Evolutionary conservation across 78 protist genomes (phyloP), one percentile per base, ranked within the genome.

Genomic region (Dictyostelium firmibasis): DNA sequence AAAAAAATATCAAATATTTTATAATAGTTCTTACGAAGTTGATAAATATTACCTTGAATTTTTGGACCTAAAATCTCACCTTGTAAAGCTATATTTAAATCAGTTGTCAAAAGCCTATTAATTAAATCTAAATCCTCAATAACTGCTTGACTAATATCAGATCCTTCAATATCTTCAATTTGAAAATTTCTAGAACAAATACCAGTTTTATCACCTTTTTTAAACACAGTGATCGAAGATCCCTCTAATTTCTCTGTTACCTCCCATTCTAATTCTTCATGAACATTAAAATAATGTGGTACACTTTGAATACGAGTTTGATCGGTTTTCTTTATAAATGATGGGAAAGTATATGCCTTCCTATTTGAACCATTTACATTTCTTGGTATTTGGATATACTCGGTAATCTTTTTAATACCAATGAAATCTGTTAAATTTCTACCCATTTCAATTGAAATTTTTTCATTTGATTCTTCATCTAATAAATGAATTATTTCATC

Each of bases 181-280:
- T n/a, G 53, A n/a, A 88, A 36, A 57, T 96, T 96, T 20, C 97
- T 69, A 67, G 96, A 85, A 27, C 96, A 91, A n/a, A 92, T 62
- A 27, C 96, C 85, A 31, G 14, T 44, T 13, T 77, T 25, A 8
- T 83, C 92, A 6, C 81, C 57, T 3, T 84, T 9, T 62, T 81
- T 79, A 74, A 62, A 92, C 41, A 31, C 84, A 0, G 96, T 93
- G 50, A 93, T 70, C 1, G 94, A 85, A 2, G 96, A 64, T n/a
- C 97, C 97, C 10, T 96, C 97, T 23, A 96, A 31, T 86, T 96
- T 96, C 25, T 96, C 97, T 2, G 97, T 92, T 0, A 96, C 86
- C 9, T 96, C 96, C 75, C 88, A 96, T n/a, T 36, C 47, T 27
- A 92, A 74, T 4, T 91, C 88, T 5, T 35, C 47, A 31, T 67